Percentiles rank a stretch among this genome's conserved stretches.
Conservation (phyloP, 257 asterid genomes). For the Oldenlandia corymbosa region DNA sequence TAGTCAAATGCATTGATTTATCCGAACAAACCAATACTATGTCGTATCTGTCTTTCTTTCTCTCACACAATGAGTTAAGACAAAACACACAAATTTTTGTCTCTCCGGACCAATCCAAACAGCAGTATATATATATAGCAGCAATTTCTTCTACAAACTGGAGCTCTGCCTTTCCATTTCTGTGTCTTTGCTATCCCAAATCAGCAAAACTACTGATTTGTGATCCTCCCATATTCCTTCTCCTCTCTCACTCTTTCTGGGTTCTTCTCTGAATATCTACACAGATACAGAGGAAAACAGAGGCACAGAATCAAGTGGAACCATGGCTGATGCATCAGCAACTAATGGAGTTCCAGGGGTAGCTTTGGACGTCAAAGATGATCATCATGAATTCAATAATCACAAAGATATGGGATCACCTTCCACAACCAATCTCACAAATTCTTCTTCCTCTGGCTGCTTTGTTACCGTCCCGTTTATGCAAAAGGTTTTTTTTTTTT, state of each 20-base stretch:
- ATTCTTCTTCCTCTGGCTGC: conserved; percentile 28
- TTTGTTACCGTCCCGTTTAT: conserved; percentile 51
- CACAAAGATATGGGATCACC: conserved; percentile 10
- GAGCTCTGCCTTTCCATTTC: background rate
- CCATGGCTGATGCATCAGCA: conserved; percentile 48
- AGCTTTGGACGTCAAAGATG: conserved; percentile 44
- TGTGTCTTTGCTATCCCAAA: background rate
- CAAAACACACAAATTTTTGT: background rate
- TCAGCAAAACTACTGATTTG: background rate
- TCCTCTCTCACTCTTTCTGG: too few relatives aligned
- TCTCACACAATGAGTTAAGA: background rate
- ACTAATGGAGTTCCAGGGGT: conserved; percentile 42
- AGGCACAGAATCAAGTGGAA: background rate
- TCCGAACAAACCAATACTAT: conserved; percentile 18
- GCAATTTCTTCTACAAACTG: too few relatives aligned
- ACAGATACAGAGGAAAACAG: background rate
- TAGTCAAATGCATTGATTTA: conserved; percentile 34
- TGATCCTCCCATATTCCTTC: background rate
- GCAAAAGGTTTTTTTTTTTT: conserved; percentile 48
- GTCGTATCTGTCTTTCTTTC: background rate
- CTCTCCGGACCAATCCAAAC: background rate
- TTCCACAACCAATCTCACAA: conserved; percentile 8
- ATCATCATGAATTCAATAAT: conserved; percentile 23
- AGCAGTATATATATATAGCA: background rate
- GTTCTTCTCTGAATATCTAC: background rate